A percentile compares a stretch with the other conserved stretches of the same genome.
These are phyloP conservation scores for Eimeria sp. DNA, from an alignment of 169 alveolate genomes.

Conservation along the genomic window DNA sequence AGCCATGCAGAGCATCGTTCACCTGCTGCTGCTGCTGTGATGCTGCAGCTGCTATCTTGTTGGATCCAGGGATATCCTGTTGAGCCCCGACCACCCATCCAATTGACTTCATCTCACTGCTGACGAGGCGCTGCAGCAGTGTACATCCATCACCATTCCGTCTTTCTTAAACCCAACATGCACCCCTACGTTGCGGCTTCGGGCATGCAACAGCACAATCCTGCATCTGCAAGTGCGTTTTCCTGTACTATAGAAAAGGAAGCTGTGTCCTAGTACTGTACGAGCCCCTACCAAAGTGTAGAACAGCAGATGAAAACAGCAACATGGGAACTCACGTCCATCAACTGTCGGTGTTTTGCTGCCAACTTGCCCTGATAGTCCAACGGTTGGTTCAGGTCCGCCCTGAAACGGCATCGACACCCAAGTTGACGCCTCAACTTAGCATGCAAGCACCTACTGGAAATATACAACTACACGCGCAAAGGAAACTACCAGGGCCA, in stretches of 20 bases:
- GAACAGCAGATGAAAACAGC: neutral
- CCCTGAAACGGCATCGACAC: conserved; percentile 35
- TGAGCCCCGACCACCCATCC: conserved; percentile 43
- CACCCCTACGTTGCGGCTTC: too few species aligned
- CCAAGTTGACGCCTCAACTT: neutral
- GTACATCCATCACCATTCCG: neutral
- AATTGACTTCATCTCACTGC: conserved; percentile 27
- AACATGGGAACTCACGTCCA: conserved; percentile 40
- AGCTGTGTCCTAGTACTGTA: neutral
- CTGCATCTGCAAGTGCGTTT: neutral
- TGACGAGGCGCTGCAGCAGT: conserved; percentile 45
- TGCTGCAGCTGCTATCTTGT: conserved; percentile 14
- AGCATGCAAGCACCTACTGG: neutral
- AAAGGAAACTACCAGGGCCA: neutral
- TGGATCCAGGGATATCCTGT: neutral
- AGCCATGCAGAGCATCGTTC: neutral
- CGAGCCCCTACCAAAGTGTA: neutral
- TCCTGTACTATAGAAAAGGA: too few species aligned
- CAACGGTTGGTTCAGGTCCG: conserved; percentile 62
- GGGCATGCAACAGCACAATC: neutral
- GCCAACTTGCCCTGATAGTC: conserved; percentile 82
- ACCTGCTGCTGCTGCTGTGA: conserved; percentile 15
- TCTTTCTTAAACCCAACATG: neutral
- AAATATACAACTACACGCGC: neutral
- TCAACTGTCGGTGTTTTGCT: conserved; percentile 74